Evolutionary conservation across 768 basidiomycete genomes (phyloP).

Genomic region (Russula virescens): DNA sequence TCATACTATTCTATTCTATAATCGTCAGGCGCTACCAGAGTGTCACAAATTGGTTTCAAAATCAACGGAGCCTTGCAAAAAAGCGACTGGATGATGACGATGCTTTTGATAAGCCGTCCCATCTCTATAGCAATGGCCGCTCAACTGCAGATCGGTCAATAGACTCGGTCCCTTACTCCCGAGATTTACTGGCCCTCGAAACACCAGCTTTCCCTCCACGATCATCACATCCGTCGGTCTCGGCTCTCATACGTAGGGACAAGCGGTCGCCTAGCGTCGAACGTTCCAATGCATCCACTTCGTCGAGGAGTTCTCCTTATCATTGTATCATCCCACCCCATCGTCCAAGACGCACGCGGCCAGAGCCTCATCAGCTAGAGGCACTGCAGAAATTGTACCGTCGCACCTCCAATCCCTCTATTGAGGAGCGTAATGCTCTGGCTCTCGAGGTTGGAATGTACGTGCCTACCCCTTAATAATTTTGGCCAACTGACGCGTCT

Average conservation of each 20-base stretch:
- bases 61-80: slow-evolving; percentile 73
- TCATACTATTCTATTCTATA: slow-evolving; percentile 28
- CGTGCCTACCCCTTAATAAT: slow-evolving; percentile 2
- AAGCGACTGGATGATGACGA: slow-evolving; percentile 60
- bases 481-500: slow-evolving; percentile 6
- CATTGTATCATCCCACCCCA: slow-evolving; percentile 35
- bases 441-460: slow-evolving; percentile 73
- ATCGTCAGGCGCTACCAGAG: slow-evolving; percentile 77
- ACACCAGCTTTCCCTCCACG: slow-evolving; percentile 31
- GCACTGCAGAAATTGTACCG: slow-evolving; percentile 65
- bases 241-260: slow-evolving; percentile 35
- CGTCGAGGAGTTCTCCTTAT: slow-evolving; percentile 43
- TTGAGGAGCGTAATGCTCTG: slow-evolving; percentile 70
- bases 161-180: slow-evolving; percentile 26
- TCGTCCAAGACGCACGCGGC: slow-evolving; percentile 67
- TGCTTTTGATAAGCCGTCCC: slow-evolving; percentile 28
- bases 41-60: slow-evolving; percentile 85
- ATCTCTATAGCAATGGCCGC: slow-evolving; percentile 27
- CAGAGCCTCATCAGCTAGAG: slow-evolving; percentile 72
- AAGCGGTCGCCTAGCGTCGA: slow-evolving; percentile 29
- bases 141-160: slow-evolving; percentile 23
- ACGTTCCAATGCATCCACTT: slow-evolving; percentile 32
- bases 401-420: slow-evolving; percentile 67
- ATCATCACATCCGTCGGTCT: slow-evolving; percentile 39
- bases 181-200: slow-evolving; percentile 30